These are phyloP conservation scores for Saccharomyces jurei DNA, from an alignment of 805 yeast species.

Conservation along the genomic window DNA sequence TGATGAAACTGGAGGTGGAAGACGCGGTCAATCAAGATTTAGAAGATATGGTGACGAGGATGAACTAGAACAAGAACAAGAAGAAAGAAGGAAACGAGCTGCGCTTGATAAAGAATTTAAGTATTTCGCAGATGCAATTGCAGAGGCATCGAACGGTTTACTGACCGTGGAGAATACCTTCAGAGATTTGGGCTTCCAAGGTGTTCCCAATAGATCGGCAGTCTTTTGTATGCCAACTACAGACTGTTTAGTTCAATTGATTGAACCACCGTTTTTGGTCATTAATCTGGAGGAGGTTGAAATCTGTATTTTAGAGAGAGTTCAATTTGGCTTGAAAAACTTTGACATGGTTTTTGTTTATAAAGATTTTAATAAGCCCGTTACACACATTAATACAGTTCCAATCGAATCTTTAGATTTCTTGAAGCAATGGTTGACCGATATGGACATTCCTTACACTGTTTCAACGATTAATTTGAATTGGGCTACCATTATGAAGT, in stretches of 20 bases:
- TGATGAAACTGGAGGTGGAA: constrained; percentile 94
- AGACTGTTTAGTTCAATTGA: constrained; percentile 87
- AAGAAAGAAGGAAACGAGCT: constrained; percentile 87
- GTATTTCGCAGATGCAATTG: constrained; percentile 79
- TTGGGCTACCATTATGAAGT: constrained; percentile 94
- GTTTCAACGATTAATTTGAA: constrained; percentile 94
- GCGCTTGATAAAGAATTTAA: constrained; percentile 87
- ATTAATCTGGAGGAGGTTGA: constrained; percentile 88
- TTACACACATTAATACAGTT: constrained; percentile 86
- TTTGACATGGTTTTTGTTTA: constrained; percentile 95
- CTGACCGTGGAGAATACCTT: constrained; percentile 90
- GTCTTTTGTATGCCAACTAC: constrained; percentile 95
- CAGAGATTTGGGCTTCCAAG: constrained; percentile 92
- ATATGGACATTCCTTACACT: constrained; percentile 89
- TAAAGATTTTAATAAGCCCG: constrained; percentile 82
- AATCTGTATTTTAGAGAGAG: constrained; percentile 91
- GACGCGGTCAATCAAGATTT: constrained; percentile 60
- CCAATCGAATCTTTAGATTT: constrained; percentile 89
- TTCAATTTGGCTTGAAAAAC: constrained; percentile 92
- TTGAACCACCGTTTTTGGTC: constrained; percentile 92
- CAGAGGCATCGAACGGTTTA: constrained; percentile 77
- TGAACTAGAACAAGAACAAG: constrained; percentile 96
- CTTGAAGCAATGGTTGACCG: constrained; percentile 94
- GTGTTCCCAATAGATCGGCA: constrained; percentile 93
- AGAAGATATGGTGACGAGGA: constrained; percentile 95